Evolutionary conservation across 176 grass and related monocot species (phyloP), one percentile per base, ranked within the genome.

Genomic region (Echinochloa phyllopogon): DNA sequence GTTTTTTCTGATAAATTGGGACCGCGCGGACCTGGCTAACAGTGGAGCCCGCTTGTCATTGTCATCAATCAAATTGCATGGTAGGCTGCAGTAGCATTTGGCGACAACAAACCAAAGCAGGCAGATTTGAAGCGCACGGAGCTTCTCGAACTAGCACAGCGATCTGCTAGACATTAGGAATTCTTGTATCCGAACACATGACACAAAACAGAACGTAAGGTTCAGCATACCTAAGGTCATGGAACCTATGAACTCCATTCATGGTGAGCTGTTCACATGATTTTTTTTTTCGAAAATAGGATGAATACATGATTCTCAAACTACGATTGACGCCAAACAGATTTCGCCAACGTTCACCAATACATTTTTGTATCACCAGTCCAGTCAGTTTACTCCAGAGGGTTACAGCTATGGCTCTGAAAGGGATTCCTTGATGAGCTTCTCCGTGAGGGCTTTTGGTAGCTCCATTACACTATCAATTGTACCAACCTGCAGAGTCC

Each of bases 381-480:
- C 23, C 20, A 48, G 52, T 84, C 76, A 89, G 77, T 74, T 65
- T 41, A 62, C 27, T 82, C 25, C 1, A 4, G 10, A 82, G 21
- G 63, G 45, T 62, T 70, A 33, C 51, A 82, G 57, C 74, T 83
- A 89, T 36, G 62, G 20, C 74, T 88, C 77, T 49, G 90, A 52
- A 70, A 98, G 71, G 65, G 91, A 94, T 14, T 94, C 91, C 44
- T 85, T 86, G 73, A 98, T 98, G 18, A 98, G 91, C 83, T 82
- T 90, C 76, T 95, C 87, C 1, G 96, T 95, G 38, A 98, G 96
- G n/a, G 77, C 89, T 82, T 95, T 98, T 1, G 96, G 91, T 42
- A 98, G 91, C 40, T 89, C 96, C 96, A 98, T 98, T 59, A 95
- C 89, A 64, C 95, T 95, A 64, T 98, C 95, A 45, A 98, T 90